phyloP scores from a whole-genome alignment of 345 rosid genomes.

The Gynandropsis gynandra region DNA sequence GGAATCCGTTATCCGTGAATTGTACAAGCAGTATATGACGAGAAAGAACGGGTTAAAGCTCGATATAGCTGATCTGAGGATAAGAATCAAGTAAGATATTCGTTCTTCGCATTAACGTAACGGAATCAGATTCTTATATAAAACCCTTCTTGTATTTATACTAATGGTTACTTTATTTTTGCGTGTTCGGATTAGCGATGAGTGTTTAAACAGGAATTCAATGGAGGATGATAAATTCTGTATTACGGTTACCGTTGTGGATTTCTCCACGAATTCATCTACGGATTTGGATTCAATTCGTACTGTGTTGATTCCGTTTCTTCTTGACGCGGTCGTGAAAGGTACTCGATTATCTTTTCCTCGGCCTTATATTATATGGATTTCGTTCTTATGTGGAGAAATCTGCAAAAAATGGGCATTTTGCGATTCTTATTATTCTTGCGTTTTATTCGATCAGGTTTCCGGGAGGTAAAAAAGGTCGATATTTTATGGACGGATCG shows the following conservation, averaged over 20 bases:
- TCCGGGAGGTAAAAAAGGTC: conserved; percentile 64
- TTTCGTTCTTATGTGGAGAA: no score
- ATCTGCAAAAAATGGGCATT: no score
- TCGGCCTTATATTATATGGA: no score
- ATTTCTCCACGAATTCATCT: conserved; percentile 32
- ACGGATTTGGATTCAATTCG: conserved; percentile 35
- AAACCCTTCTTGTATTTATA: not conserved
- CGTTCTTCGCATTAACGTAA: no score
- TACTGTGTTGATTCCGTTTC: conserved; percentile 47
- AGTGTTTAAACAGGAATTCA: conserved; percentile 26
- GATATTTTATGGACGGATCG: conserved; percentile 68
- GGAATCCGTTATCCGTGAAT: conserved; percentile 39
- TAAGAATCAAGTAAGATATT: conserved; percentile 61
- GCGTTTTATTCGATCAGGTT: conserved; percentile 40
- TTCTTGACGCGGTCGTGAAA: conserved; percentile 53
- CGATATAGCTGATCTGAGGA: conserved; percentile 31
- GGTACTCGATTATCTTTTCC: no score
- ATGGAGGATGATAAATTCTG: conserved; percentile 45
- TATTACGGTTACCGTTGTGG: conserved; percentile 41
- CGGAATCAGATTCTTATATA: no score
- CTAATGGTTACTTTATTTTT: conserved; percentile 16
- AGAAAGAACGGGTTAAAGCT: conserved; percentile 31
- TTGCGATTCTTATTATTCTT: conserved; percentile 14
- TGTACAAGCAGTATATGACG: conserved; percentile 35
- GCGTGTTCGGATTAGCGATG: conserved; percentile 18